Conservation (phyloP, 2,329 filamentous ascomycete species). For the Talaromyces sp. region DNA sequence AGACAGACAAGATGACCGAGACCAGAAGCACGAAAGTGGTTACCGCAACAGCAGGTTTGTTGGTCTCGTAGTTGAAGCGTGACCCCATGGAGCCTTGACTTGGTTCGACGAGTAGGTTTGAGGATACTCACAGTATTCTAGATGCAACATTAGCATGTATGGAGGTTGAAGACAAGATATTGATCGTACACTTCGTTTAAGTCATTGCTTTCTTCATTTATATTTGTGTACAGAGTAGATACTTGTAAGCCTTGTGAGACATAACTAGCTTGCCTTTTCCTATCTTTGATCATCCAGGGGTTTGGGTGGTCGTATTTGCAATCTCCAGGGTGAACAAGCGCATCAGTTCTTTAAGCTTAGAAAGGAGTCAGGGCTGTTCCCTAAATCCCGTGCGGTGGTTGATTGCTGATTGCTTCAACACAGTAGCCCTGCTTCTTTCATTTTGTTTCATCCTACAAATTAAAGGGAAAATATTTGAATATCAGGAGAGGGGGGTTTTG, state of each 20-base stretch:
- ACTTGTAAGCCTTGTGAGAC: conserved; percentile 3
- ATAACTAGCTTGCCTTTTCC: conserved; percentile 4
- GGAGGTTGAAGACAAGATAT: conserved; percentile 12
- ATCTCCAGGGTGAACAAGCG: not conserved
- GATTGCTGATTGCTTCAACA: conserved; percentile 7
- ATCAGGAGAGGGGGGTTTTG: not conserved
- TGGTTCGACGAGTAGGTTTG: not conserved
- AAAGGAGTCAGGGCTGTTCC: conserved; percentile 6
- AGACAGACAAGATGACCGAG: conserved; percentile 22
- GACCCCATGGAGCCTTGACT: conserved; percentile 20
- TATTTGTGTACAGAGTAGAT: conserved; percentile 9
- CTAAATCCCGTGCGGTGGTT: not conserved
- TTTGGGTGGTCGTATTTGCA: conserved; percentile 7
- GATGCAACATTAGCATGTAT: conserved; percentile 6
- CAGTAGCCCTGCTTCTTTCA: not conserved
- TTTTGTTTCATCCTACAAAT: not conserved
- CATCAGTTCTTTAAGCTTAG: not conserved
- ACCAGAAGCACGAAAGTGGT: conserved; percentile 24
- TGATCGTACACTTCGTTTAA: conserved; percentile 6
- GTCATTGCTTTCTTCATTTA: conserved; percentile 8
- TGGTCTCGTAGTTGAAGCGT: conserved; percentile 23
- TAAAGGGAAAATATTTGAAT: conserved; percentile 7
- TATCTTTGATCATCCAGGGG: conserved; percentile 8
- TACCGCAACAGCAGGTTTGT: conserved; percentile 24
- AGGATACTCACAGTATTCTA: conserved; percentile 11